These are phyloP conservation scores for Eucalyptus victrix DNA, from an alignment of 345 rosid genomes.

Conservation along the genomic window DNA sequence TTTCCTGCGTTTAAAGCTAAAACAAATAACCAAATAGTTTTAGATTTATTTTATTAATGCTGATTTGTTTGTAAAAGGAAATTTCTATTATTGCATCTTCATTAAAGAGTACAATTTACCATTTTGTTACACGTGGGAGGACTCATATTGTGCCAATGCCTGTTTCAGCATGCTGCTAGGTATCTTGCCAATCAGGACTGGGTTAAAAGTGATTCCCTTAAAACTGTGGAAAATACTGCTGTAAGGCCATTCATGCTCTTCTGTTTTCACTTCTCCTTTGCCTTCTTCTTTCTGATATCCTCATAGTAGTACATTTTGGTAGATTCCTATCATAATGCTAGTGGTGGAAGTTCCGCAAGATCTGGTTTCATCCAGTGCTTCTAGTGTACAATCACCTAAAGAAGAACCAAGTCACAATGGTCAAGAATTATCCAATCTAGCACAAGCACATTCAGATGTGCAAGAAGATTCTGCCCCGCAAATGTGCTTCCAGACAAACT, in stretches of 20 bases:
- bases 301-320: slow-evolving; percentile 1
- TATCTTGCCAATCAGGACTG: slow-evolving; percentile 99
- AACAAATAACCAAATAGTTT: neutral
- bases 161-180: slow-evolving; percentile 89
- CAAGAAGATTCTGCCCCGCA: slow-evolving; percentile 47
- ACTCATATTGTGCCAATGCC: neutral
- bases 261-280: neutral
- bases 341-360: slow-evolving; percentile 94
- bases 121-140: neutral
- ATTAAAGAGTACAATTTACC: neutral
- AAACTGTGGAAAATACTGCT: slow-evolving; percentile 96
- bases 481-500: slow-evolving; percentile 17
- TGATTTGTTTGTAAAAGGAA: neutral
- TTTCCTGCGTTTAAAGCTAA: neutral
- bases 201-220: slow-evolving; percentile 93
- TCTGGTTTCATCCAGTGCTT: slow-evolving; percentile 42
- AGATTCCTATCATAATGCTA: slow-evolving; percentile 95
- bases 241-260: slow-evolving; percentile 28
- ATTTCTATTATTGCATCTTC: neutral
- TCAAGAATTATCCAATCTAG: slow-evolving; percentile 27
- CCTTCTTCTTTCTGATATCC: slow-evolving; percentile 2
- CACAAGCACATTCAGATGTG: slow-evolving; percentile 21
- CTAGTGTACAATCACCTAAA: slow-evolving; percentile 53
- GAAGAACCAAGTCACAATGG: slow-evolving; percentile 24
- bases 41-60: neutral